A percentile compares a stretch with the other conserved stretches of the same genome.
Conservation (phyloP, 306 rosid genomes). For the Cicer cuneatum region DNA sequence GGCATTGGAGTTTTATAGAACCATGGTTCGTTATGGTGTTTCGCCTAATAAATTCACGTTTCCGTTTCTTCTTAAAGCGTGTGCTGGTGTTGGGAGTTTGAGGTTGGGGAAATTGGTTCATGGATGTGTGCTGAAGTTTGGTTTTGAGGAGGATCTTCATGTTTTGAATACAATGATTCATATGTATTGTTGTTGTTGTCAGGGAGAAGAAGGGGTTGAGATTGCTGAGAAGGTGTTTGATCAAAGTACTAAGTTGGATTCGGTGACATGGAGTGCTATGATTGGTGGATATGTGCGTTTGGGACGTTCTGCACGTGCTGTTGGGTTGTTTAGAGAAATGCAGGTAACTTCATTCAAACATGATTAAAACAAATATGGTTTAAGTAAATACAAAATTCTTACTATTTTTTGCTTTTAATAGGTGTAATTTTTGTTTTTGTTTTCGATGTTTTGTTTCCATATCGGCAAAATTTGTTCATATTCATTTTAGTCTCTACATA, state of each 20-base stretch:
- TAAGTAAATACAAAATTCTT: too few relatives aligned
- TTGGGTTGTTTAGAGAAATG: conserved; percentile 79
- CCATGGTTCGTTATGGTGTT: conserved; percentile 64
- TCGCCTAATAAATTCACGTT: conserved; percentile 82
- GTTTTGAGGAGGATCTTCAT: conserved; percentile 72
- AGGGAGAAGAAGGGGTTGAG: conserved; percentile 50
- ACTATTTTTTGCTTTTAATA: too few relatives aligned
- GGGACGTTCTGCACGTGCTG: conserved; percentile 61
- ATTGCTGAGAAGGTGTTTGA: conserved; percentile 76
- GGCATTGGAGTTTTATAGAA: conserved; percentile 51
- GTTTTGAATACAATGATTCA: conserved; percentile 82
- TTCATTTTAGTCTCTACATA: too few relatives aligned
- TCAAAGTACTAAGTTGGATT: conserved; percentile 62
- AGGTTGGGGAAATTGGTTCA: conserved; percentile 66
- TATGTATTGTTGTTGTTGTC: conserved; percentile 70
- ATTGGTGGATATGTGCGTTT: conserved; percentile 77
- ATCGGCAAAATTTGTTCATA: too few relatives aligned
- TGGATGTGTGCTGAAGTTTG: conserved; percentile 67
- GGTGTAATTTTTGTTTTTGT: too few relatives aligned
- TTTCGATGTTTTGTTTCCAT: too few relatives aligned
- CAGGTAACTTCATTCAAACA: conserved; percentile 43
- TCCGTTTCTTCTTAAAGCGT: conserved; percentile 88
- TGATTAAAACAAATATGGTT: neutral
- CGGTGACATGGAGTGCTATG: conserved; percentile 93
- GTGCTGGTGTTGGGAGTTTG: conserved; percentile 71